phyloP scores from a whole-genome alignment of 202 grass and related monocot genomes.

The Saccharum hybrid region DNA sequence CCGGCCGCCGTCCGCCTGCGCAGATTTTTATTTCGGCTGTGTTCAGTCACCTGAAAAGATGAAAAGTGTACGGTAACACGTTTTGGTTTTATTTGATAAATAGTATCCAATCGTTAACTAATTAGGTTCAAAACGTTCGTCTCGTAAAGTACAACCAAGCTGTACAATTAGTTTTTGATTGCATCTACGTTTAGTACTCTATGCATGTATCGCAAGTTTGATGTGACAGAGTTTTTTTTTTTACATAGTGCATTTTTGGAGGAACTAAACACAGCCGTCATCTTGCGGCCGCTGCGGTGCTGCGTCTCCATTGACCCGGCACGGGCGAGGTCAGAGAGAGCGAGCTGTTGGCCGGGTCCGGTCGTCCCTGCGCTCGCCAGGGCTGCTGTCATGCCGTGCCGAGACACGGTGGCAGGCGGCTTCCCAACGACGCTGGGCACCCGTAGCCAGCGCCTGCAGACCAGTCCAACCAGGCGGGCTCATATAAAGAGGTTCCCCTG shows the following conservation, averaged over 20 bases:
- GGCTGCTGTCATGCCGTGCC: constrained; percentile 47
- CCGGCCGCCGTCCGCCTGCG: constrained; percentile 1
- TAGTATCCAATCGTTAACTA: too few species aligned
- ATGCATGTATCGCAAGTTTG: too few species aligned
- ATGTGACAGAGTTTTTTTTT: too few species aligned
- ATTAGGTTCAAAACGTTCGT: too few species aligned
- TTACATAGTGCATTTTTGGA: too few species aligned
- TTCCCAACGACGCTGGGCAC: constrained; percentile 1
- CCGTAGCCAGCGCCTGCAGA: constrained; percentile 7
- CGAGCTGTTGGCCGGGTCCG: constrained; percentile 24
- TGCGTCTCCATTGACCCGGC: constrained; percentile 26
- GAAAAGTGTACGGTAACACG: too few species aligned
- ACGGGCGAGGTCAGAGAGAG: neutral
- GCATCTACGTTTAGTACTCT: too few species aligned
- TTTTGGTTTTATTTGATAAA: too few species aligned
- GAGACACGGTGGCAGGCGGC: constrained; percentile 13
- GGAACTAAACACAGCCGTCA: neutral
- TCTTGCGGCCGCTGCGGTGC: neutral
- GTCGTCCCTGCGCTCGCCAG: neutral
- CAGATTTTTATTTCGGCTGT: neutral
- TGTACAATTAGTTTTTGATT: too few species aligned
- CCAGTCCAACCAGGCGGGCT: constrained; percentile 41
- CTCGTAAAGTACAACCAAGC: too few species aligned
- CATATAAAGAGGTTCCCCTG: constrained; percentile 28
- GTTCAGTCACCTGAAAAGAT: too few species aligned